A percentile compares a stretch with the other conserved stretches of the same genome.
These are phyloP conservation scores for Fusarium sp. DNA, from an alignment of 2,329 filamentous ascomycete genomes.

Conservation along the genomic window DNA sequence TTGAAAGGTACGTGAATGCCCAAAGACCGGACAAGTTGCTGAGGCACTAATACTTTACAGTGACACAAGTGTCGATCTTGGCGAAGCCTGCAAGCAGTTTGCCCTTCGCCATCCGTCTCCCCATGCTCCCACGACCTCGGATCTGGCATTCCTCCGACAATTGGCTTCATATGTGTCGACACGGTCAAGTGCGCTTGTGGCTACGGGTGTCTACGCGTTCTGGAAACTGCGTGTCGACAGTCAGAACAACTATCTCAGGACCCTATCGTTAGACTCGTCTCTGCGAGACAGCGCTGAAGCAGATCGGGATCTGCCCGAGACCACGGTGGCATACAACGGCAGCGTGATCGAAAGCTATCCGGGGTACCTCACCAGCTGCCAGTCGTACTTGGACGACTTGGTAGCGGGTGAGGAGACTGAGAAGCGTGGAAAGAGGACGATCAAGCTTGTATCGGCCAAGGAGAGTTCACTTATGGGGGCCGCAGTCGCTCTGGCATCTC, in stretches of 20 bases:
- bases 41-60: conserved; percentile 53
- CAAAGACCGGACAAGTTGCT: too few species aligned
- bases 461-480: conserved; percentile 85
- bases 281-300: conserved; percentile 64
- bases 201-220: conserved; percentile 71
- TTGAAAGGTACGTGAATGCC: conserved; percentile 66
- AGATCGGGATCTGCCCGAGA: conserved; percentile 64
- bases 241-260: conserved; percentile 56
- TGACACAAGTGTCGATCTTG: conserved; percentile 61
- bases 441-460: conserved; percentile 77
- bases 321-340: conserved; percentile 83
- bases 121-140: conserved; percentile 58
- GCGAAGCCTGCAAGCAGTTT: conserved; percentile 65
- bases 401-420: conserved; percentile 53
- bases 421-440: conserved; percentile 58
- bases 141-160: conserved; percentile 67
- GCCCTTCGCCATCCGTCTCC: conserved; percentile 65
- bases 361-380: conserved; percentile 73
- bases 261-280: conserved; percentile 51
- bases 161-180: conserved; percentile 70
- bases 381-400: conserved; percentile 75
- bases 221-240: conserved; percentile 70
- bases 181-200: conserved; percentile 73
- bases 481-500: conserved; percentile 76
- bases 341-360: conserved; percentile 87